Evolutionary conservation across 345 rosid genomes (phyloP), one percentile per base, ranked within the genome.

Genomic region (Pugionium cornutum): DNA sequence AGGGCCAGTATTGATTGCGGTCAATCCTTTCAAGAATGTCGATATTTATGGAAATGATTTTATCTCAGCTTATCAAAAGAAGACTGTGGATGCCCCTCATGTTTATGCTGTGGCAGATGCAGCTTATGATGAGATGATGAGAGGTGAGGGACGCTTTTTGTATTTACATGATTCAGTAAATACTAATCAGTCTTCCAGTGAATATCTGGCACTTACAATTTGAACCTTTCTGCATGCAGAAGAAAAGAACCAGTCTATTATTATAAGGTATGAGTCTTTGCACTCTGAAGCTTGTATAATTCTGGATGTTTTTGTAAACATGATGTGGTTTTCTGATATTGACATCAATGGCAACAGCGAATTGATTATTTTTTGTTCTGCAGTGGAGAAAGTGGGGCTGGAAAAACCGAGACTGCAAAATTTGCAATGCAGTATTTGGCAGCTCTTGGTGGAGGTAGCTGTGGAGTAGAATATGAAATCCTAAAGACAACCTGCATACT

Each of bases 351-450:
- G 2, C 18, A 18, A 18, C 2, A 11, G 49, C 2, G 0, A 53
- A 52, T 26, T 58, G 48, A 27, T 59, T 34, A 43, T 35, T 29
- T 36, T 35, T 52, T 53, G 48, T 66, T 69, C 61, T 79, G 43
- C 85, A 95, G 99, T 68, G 99, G 99, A 55, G 97, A 87, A 84
- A 90, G 97, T 78, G 99, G 99, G 54, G 83, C 99, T 58, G 99
- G 97, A 49, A 95, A 95, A 80, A 95, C 97, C 2, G 99, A 95
- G 82, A 95, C 99, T 8, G 96, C 95, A 58, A 95, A 88, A 82
- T 76, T 82, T 73, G 88, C 83, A 32, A 88, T 91, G 96, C 92
- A 83, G 76, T 91, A 88, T 74, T 82, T 95, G 83, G 88, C 96
- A 74, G 75, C 92, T 57, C 84, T 84, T 78, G 89, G 96, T 75